Evolutionary conservation across 495 filamentous ascomycete genomes (phyloP).

Genomic region (Penicillium odoratum): DNA sequence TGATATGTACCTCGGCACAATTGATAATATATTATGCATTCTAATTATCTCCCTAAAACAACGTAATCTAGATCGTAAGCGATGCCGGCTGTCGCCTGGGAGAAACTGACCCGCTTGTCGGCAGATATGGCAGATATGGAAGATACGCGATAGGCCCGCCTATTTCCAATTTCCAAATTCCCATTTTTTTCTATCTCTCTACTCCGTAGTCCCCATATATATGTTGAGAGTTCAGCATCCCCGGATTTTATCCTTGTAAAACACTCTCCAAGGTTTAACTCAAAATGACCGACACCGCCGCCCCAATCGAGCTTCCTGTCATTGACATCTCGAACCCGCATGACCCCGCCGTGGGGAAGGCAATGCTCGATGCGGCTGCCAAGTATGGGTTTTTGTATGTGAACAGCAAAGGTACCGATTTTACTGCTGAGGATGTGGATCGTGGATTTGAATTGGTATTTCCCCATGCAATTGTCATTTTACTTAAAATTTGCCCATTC

Average conservation of each 20-base stretch:
- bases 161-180: neutral
- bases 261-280: neutral
- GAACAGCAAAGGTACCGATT: constrained; percentile 64
- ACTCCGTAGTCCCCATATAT: too few relatives aligned
- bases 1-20: neutral
- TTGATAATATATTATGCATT: neutral
- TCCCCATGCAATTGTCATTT: constrained; percentile 13
- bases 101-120: neutral
- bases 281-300: constrained; percentile 40
- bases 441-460: constrained; percentile 70
- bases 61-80: too few relatives aligned
- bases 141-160: constrained; percentile 22
- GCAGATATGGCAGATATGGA: constrained; percentile 8
- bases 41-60: too few relatives aligned
- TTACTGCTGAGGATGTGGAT: constrained; percentile 67
- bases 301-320: constrained; percentile 65
- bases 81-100: constrained; percentile 23
- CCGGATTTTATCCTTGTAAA: too few relatives aligned
- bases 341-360: constrained; percentile 59
- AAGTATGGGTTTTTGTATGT: constrained; percentile 90
- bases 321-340: constrained; percentile 69
- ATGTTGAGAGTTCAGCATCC: too few relatives aligned
- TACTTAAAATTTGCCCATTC: constrained; percentile 5
- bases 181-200: constrained; percentile 11
- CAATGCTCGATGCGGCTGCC: constrained; percentile 76